A percentile compares a stretch with the other conserved stretches of the same genome.
Conservation (phyloP, 192 early-diverging fungal species). For the Backusella luteola region DNA sequence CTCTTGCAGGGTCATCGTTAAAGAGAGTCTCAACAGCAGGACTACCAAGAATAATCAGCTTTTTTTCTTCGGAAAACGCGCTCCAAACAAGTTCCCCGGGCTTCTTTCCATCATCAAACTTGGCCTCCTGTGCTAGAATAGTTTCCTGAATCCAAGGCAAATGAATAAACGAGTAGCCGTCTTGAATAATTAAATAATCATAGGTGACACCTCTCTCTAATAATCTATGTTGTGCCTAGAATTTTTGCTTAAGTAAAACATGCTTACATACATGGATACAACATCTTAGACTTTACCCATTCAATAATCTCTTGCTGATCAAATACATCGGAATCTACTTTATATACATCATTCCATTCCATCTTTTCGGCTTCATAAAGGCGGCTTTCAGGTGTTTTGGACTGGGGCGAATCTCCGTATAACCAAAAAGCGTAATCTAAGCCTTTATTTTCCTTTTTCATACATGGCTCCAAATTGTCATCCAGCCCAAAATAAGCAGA, state of each 20-base stretch:
- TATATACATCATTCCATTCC: constrained; percentile 50
- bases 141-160: constrained; percentile 12
- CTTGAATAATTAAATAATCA: constrained; percentile 42
- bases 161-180: constrained; percentile 33
- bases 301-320: constrained; percentile 14
- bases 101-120: neutral
- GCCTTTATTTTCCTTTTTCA: constrained; percentile 26
- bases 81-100: neutral
- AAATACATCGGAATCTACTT: constrained; percentile 20
- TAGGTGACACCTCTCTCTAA: constrained; percentile 22
- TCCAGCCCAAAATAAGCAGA: constrained; percentile 48
- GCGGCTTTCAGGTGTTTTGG: constrained; percentile 20
- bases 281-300: constrained; percentile 18
- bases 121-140: neutral
- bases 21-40: neutral
- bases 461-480: constrained; percentile 51
- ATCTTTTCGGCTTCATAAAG: constrained; percentile 46
- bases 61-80: neutral
- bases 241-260: neutral
- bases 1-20: neutral
- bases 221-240: neutral
- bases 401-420: constrained; percentile 8
- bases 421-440: constrained; percentile 49
- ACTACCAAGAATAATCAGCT: neutral
- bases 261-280: neutral